Evolutionary conservation across 140 eudicot species (phyloP), one percentile per base, ranked within the genome.

Genomic region (Cichorium intybus): DNA sequence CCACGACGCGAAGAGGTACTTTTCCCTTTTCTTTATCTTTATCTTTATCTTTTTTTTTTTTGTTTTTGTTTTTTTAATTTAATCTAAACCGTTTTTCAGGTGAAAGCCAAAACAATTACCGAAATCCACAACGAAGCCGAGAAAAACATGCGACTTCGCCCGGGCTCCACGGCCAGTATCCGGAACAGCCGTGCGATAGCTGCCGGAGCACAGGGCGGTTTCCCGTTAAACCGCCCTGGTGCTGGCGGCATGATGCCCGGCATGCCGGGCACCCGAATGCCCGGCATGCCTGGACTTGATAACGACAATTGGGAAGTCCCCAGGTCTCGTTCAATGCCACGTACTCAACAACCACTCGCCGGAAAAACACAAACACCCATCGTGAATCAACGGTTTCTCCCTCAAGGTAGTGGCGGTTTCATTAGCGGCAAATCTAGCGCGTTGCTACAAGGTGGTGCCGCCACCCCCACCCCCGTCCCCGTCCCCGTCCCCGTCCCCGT

Each of bases 1-100:
- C 97, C 97, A 18, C 78, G 99, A 76, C 83, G 99, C 5, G 99
- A 94, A 77, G 95, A 94, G 97, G 99, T 94, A 41, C n/a, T n/a
- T n/a, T n/a, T n/a, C 24, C 3, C 1, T 37, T 63, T 41, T 34
- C 18, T 29, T 14, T 1, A 8, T 21, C 9, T 23, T n/a, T 35
- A 35, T n/a, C 39, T 15, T n/a, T n/a, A 24, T 15, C 27, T 48
- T n/a, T 16, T 23, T 45, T n/a, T n/a, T n/a, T n/a, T n/a, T n/a
- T n/a, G n/a, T n/a, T n/a, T n/a, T n/a, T n/a, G n/a, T n/a, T n/a
- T n/a, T n/a, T n/a, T n/a, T n/a, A n/a, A n/a, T n/a, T n/a, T n/a
- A n/a, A n/a, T n/a, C n/a, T n/a, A n/a, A n/a, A n/a, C n/a, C n/a
- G n/a, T n/a, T n/a, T n/a, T n/a, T n/a, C n/a, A 92, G 98, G 87